A percentile compares a stretch with the other conserved stretches of the same genome.
These are phyloP conservation scores for Carex parvula DNA, from an alignment of 176 grass and related monocot species.

Conservation along the genomic window DNA sequence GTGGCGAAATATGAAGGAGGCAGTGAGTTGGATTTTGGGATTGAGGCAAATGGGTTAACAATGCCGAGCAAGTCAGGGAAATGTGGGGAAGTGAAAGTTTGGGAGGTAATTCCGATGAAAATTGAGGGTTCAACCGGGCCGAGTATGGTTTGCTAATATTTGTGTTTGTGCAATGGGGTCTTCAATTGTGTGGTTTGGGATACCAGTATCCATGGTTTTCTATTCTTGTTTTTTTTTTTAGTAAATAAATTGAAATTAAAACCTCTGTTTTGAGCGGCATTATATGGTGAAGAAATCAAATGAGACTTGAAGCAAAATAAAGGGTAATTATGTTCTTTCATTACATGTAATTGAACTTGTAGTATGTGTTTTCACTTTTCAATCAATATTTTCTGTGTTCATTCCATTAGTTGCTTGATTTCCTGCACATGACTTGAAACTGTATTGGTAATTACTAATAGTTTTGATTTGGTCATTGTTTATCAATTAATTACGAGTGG, in stretches of 20 bases:
- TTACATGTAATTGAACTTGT: conserved; percentile 4
- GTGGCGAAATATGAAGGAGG: neutral
- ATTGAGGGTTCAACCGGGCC: conserved; percentile 6
- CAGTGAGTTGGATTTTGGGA: conserved; percentile 4
- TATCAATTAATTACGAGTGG: neutral
- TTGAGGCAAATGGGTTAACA: neutral
- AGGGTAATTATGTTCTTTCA: conserved; percentile 6
- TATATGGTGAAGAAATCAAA: conserved; percentile 2
- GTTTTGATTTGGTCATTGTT: neutral
- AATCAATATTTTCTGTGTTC: neutral
- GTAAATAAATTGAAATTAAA: conserved; percentile 5
- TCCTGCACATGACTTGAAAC: neutral
- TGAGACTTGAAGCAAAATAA: conserved; percentile 9
- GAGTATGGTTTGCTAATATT: neutral
- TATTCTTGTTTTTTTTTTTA: neutral
- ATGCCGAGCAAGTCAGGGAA: neutral
- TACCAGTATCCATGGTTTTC: conserved; percentile 1
- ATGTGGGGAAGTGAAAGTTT: conserved; percentile 22
- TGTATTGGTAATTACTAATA: neutral
- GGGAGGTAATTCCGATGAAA: conserved; percentile 27
- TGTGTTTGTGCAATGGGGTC: neutral
- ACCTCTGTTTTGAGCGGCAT: neutral
- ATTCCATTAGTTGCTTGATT: neutral
- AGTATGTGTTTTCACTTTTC: neutral
- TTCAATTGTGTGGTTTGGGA: neutral